phyloP scores from a whole-genome alignment of 192 early-diverging fungal species.

The Gamsiella multidivaricata region DNA sequence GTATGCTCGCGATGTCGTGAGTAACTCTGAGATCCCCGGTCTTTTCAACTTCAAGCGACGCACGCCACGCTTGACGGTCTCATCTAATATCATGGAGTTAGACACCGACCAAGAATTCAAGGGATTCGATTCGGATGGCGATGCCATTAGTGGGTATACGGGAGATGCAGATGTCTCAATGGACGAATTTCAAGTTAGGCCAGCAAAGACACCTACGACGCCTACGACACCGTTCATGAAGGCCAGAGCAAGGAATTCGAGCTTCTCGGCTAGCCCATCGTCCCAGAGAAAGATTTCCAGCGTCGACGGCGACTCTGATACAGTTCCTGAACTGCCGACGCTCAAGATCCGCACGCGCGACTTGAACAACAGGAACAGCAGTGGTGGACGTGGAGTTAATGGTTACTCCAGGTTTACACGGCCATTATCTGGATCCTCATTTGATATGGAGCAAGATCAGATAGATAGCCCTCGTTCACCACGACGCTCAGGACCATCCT shows the following conservation, averaged over 20 bases:
- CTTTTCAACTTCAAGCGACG: constrained; percentile 47
- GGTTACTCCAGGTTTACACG: background rate
- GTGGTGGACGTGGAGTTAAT: background rate
- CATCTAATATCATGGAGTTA: constrained; percentile 38
- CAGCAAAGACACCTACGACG: constrained; percentile 8
- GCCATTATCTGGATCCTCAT: constrained; percentile 21
- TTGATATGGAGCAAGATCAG: constrained; percentile 20
- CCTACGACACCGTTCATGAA: background rate
- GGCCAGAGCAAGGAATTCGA: background rate
- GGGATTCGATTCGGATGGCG: constrained; percentile 48
- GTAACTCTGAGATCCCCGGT: constrained; percentile 40
- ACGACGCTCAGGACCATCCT: constrained; percentile 6
- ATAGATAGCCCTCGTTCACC: constrained; percentile 23
- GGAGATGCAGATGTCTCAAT: constrained; percentile 51
- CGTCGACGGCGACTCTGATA: constrained; percentile 46
- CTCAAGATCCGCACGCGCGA: constrained; percentile 28
- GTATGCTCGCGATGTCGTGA: constrained; percentile 44
- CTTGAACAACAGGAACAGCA: constrained; percentile 21
- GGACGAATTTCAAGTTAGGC: constrained; percentile 29
- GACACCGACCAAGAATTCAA: constrained; percentile 43
- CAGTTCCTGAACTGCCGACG: constrained; percentile 24
- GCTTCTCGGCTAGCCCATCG: background rate
- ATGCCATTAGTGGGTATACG: constrained; percentile 46
- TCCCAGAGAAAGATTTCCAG: constrained; percentile 23
- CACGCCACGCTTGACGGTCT: constrained; percentile 27